phyloP scores from a whole-genome alignment of 1,284 basidiomycete genomes.

The Exobasidium rhododendri region DNA sequence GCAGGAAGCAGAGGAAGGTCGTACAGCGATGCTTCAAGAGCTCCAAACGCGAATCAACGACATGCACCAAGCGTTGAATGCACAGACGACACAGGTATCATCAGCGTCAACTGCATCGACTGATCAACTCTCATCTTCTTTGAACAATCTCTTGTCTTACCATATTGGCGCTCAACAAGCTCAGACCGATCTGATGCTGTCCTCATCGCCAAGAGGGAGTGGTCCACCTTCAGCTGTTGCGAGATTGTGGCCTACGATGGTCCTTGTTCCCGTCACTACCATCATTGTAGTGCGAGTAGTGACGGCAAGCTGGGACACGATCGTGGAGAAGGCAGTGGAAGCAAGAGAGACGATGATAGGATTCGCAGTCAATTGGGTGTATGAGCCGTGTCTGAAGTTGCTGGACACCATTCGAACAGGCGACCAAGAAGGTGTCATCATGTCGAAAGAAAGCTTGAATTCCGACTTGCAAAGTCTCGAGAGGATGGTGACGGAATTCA shows the following conservation, averaged over 20 bases:
- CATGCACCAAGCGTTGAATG: constrained; percentile 9
- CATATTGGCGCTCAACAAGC: not conserved
- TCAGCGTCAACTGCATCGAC: not conserved
- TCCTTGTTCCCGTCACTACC: constrained; percentile 35
- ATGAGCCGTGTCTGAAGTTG: constrained; percentile 80
- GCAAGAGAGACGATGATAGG: constrained; percentile 68
- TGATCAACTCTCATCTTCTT: not conserved
- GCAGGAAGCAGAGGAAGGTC: constrained; percentile 13
- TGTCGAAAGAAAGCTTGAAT: constrained; percentile 71
- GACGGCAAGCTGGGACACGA: constrained; percentile 35
- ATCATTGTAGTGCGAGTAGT: constrained; percentile 26
- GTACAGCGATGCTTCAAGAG: not conserved
- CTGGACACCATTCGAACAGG: constrained; percentile 77
- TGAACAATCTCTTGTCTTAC: not conserved
- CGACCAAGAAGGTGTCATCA: constrained; percentile 64
- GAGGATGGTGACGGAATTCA: constrained; percentile 84
- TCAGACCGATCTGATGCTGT: not conserved
- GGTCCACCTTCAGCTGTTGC: constrained; percentile 32
- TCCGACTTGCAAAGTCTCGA: constrained; percentile 84
- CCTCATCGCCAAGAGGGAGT: constrained; percentile 13
- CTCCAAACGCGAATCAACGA: not conserved
- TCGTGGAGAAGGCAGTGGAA: constrained; percentile 60
- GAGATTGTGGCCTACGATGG: constrained; percentile 41
- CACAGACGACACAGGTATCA: not conserved
- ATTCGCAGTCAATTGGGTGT: constrained; percentile 79